Conservation (phyloP, 1,284 basidiomycete genomes). For the Malassezia nana region DNA sequence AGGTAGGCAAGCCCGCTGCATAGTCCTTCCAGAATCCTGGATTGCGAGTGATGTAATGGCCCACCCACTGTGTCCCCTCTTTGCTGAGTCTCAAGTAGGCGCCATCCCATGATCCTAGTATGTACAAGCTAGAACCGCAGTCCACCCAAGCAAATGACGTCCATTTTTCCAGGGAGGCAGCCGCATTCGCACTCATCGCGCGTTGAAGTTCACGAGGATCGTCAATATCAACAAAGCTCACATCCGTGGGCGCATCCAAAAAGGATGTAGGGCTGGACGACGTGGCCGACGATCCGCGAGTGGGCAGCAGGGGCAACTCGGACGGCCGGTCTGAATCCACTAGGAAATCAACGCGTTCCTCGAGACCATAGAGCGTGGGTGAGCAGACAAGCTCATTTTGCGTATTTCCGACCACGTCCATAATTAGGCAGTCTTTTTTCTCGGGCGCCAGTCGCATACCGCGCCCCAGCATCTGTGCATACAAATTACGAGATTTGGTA, state of each 20-base stretch:
- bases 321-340: not conserved
- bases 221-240: slow-evolving; percentile 72
- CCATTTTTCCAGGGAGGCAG: slow-evolving; percentile 53
- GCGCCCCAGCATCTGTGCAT: slow-evolving; percentile 91
- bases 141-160: slow-evolving; percentile 65
- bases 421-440: slow-evolving; percentile 74
- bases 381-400: slow-evolving; percentile 65
- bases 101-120: slow-evolving; percentile 64
- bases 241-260: not conserved
- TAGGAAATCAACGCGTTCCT: slow-evolving; percentile 53
- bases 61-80: not conserved
- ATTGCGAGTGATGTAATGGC: slow-evolving; percentile 5
- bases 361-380: slow-evolving; percentile 77
- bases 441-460: slow-evolving; percentile 78
- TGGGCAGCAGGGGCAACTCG: not conserved
- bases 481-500: slow-evolving; percentile 76
- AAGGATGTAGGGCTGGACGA: not conserved
- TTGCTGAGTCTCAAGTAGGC: slow-evolving; percentile 66
- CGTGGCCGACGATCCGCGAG: not conserved
- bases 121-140: slow-evolving; percentile 63
- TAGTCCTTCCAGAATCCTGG: not conserved
- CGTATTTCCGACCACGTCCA: slow-evolving; percentile 80
- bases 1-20: not conserved
- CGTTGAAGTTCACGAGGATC: slow-evolving; percentile 57
- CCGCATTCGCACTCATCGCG: slow-evolving; percentile 52